Evolutionary conservation across 2,329 filamentous ascomycete genomes (phyloP), one percentile per base, ranked within the genome.

Genomic region (Rasamsonia emersonii): DNA sequence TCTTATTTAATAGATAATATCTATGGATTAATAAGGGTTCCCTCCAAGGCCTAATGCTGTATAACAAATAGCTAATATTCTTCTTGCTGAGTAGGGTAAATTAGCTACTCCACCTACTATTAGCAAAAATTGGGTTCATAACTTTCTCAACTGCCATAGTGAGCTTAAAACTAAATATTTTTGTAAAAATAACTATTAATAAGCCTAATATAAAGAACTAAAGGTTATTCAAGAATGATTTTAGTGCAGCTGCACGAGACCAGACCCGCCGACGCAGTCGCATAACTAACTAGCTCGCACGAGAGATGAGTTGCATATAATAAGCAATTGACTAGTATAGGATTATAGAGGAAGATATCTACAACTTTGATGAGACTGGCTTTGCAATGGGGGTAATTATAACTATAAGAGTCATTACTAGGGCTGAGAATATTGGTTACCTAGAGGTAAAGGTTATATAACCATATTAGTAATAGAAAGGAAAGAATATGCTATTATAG

Each of bases 361-460:
- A 38, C 23, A 45, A 45, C 18, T 42, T 45, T 27, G 27, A 45
- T 23, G 28, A 45, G 19, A 45, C 25, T 26, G 36, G 42, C 28
- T 46, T 44, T 29, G n/a, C 28, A 24, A 46, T 43, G 30, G 41
- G 41, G 9, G 16, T 40, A 13, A 29, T 38, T 27, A 20, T 16
- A 19, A 39, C 29, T 31, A 18, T 28, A 24, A 42, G 35, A 27
- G 39, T 40, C 19, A 17, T 32, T n/a, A 31, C 41, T 16, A 14
- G 27, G 32, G n/a, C n/a, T n/a, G n/a, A n/a, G n/a, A 34, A 47
- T 24, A 36, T 36, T 30, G 27, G 32, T 35, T 28, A 17, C 18
- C 23, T 32, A 28, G 35, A n/a, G n/a, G n/a, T n/a, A n/a, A n/a
- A n/a, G n/a, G n/a, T n/a, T n/a, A n/a, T n/a, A n/a, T n/a, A n/a